Evolutionary conservation across 2,329 filamentous ascomycete genomes (phyloP).

Genomic region (Apiospora phragmitis): DNA sequence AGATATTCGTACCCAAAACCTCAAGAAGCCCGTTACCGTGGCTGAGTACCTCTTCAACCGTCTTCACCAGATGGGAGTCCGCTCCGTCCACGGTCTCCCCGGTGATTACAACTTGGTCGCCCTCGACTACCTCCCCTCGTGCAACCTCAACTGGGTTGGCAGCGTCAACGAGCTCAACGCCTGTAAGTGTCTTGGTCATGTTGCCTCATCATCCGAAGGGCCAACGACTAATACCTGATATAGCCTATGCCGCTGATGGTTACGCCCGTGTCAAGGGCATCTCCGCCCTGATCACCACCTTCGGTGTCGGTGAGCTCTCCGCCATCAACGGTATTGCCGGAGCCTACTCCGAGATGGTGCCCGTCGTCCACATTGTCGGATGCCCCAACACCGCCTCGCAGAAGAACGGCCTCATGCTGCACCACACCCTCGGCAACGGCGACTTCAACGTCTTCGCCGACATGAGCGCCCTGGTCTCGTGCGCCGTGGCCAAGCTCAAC

Average conservation of each 20-base stretch:
- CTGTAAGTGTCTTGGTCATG: constrained; percentile 51
- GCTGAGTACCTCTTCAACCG: constrained; percentile 69
- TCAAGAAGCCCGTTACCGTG: constrained; percentile 56
- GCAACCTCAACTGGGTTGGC: constrained; percentile 63
- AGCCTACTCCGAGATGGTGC: constrained; percentile 72
- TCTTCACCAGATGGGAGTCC: constrained; percentile 63
- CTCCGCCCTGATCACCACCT: constrained; percentile 71
- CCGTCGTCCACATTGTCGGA: constrained; percentile 63
- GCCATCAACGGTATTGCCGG: constrained; percentile 74
- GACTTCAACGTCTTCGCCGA: constrained; percentile 82
- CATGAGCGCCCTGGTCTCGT: constrained; percentile 74
- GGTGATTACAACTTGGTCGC: constrained; percentile 73
- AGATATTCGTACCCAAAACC: constrained; percentile 43
- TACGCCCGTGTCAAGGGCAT: constrained; percentile 75
- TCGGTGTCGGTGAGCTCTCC: constrained; percentile 74
- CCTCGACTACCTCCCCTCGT: constrained; percentile 64
- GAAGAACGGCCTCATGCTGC: constrained; percentile 49
- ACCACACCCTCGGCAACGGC: constrained; percentile 75
- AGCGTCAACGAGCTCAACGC: constrained; percentile 76
- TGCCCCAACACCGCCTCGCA: constrained; percentile 49
- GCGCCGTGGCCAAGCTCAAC: constrained; percentile 69
- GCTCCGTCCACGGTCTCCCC: constrained; percentile 68
- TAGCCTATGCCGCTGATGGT: constrained; percentile 77
- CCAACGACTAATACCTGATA: constrained; percentile 9
- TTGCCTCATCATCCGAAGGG: not conserved